Conservation (phyloP, 73 alveolate genomes). For the Stentor coeruleus region DNA sequence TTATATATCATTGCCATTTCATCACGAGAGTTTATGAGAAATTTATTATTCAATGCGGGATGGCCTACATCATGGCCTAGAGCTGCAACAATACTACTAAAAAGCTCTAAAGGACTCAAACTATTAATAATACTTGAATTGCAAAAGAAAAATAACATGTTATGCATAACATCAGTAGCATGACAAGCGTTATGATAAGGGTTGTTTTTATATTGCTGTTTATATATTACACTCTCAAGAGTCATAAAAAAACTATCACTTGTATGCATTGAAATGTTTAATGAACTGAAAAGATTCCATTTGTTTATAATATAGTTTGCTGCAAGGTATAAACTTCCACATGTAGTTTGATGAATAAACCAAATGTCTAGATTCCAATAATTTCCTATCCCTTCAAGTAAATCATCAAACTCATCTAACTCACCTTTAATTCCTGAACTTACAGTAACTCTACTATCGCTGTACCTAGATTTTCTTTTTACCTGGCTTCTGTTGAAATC, state of each 20-base stretch:
- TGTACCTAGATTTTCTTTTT: not conserved
- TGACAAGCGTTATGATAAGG: slow-evolving; percentile 29
- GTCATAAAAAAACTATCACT: not conserved
- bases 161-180: slow-evolving; percentile 27
- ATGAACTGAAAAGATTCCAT: not conserved
- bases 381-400: slow-evolving; percentile 6
- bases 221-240: not conserved
- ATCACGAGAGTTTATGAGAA: slow-evolving; percentile 33
- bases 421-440: not conserved
- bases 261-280: not conserved
- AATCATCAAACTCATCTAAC: not conserved
- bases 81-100: slow-evolving; percentile 50
- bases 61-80: slow-evolving; percentile 67
- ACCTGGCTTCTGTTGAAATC: not conserved
- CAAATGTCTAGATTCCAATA: slow-evolving; percentile 27
- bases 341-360: not conserved
- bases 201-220: slow-evolving; percentile 25
- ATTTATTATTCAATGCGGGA: slow-evolving; percentile 60
- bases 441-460: not conserved
- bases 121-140: not conserved
- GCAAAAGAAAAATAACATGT: not conserved
- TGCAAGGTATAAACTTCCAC: not conserved
- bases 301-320: not conserved
- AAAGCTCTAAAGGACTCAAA: slow-evolving; percentile 32
- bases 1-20: slow-evolving; percentile 48